phyloP scores from a whole-genome alignment of 164 flowering plant species.

The Berberis vulgaris region DNA sequence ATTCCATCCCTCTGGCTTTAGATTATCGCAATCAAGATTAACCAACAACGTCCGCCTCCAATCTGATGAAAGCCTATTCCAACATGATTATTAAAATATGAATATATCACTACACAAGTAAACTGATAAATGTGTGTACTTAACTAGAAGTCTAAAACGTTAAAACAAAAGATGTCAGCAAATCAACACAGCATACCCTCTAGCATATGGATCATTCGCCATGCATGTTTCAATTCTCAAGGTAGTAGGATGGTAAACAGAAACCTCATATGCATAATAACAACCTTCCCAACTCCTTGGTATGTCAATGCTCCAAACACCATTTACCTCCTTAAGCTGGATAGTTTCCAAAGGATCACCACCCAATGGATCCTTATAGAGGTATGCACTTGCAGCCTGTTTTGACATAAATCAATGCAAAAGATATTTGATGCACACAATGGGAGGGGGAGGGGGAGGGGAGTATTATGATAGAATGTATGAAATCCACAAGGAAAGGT shows the following conservation, averaged over 20 bases:
- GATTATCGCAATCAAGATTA: slow-evolving; percentile 46
- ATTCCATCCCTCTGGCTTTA: slow-evolving; percentile 87
- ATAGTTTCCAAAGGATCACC: slow-evolving; percentile 43
- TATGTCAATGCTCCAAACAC: slow-evolving; percentile 71
- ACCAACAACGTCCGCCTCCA: slow-evolving; percentile 60
- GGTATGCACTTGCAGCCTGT: slow-evolving; percentile 51
- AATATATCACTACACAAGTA: background rate
- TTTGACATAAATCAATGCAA: slow-evolving; percentile 7
- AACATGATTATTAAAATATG: slow-evolving; percentile 8
- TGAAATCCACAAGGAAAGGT: slow-evolving; percentile 1
- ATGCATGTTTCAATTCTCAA: slow-evolving; percentile 58
- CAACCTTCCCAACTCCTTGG: slow-evolving; percentile 84
- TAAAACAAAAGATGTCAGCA: slow-evolving; percentile 2
- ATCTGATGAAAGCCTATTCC: slow-evolving; percentile 75
- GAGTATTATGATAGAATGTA: background rate
- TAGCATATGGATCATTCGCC: slow-evolving; percentile 92
- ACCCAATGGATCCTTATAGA: slow-evolving; percentile 43
- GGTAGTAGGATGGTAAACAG: slow-evolving; percentile 76
- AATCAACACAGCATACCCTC: slow-evolving; percentile 58
- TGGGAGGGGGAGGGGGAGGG: background rate
- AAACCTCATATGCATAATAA: slow-evolving; percentile 78
- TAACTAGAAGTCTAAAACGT: too few relatives aligned
- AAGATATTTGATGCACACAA: background rate
- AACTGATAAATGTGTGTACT: background rate
- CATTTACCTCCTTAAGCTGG: slow-evolving; percentile 54